Percentiles rank a stretch among this genome's conserved stretches.
phyloP scores from a whole-genome alignment of 495 filamentous ascomycete genomes.

The Darksidea phi region DNA sequence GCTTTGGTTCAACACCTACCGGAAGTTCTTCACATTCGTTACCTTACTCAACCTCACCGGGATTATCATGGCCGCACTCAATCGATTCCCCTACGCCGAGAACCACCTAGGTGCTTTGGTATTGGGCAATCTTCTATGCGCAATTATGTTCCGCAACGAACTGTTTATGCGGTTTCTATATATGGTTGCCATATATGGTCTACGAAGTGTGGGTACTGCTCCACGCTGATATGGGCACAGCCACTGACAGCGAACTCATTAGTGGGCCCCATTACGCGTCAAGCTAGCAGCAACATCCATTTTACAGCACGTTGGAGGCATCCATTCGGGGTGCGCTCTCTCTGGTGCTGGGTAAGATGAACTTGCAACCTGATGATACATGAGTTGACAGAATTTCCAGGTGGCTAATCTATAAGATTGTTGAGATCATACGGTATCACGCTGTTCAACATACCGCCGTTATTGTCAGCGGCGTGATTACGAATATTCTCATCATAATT shows the following conservation, averaged over 20 bases:
- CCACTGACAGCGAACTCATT: constrained; percentile 22
- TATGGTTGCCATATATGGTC: constrained; percentile 46
- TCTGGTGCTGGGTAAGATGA: constrained; percentile 46
- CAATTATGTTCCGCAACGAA: constrained; percentile 50
- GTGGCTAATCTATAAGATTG: constrained; percentile 48
- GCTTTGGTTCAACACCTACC: constrained; percentile 52
- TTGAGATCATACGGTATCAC: constrained; percentile 45
- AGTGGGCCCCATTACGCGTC: constrained; percentile 47
- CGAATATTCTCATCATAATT: constrained; percentile 47
- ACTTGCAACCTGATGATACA: neutral
- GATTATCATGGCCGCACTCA: constrained; percentile 43
- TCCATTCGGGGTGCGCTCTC: constrained; percentile 49
- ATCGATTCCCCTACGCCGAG: constrained; percentile 45
- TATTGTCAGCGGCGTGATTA: constrained; percentile 47
- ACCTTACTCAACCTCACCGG: constrained; percentile 44
- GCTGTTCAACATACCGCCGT: constrained; percentile 40
- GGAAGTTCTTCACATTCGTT: constrained; percentile 50
- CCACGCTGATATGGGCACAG: constrained; percentile 1
- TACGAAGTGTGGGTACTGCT: constrained; percentile 42
- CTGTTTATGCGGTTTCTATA: constrained; percentile 47
- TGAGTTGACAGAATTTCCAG: constrained; percentile 24
- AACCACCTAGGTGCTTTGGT: constrained; percentile 48
- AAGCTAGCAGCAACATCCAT: constrained; percentile 46
- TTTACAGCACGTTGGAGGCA: constrained; percentile 49
- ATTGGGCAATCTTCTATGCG: constrained; percentile 46